Conservation (phyloP, 2,329 filamentous ascomycete species). For the Salinomyces thailandicus region DNA sequence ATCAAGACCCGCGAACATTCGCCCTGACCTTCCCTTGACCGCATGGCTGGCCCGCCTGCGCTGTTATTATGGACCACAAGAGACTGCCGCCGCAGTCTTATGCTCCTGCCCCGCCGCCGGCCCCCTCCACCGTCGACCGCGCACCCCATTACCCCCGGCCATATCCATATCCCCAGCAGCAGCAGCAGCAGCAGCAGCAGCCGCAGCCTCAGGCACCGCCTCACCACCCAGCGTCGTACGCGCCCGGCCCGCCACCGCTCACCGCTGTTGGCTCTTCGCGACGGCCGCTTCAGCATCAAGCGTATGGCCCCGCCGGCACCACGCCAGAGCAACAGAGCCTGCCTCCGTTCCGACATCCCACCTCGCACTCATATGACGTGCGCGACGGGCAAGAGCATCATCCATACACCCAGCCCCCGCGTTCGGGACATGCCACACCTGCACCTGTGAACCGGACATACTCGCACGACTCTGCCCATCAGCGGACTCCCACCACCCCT, state of each 20-base stretch:
- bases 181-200: conserved; percentile 9
- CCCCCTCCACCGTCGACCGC: conserved; percentile 2
- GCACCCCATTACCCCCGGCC: neutral
- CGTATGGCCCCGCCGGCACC: conserved; percentile 15
- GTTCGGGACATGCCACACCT: conserved; percentile 27
- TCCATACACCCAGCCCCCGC: conserved; percentile 21
- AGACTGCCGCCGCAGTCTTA: conserved; percentile 9
- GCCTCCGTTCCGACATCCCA: conserved; percentile 19
- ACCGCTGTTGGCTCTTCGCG: conserved; percentile 11
- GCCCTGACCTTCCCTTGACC: conserved; percentile 9
- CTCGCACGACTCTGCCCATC: conserved; percentile 24
- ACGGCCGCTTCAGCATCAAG: conserved; percentile 18
- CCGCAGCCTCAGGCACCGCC: conserved; percentile 9
- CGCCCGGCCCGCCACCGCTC: conserved; percentile 10
- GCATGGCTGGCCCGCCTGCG: conserved; percentile 13
- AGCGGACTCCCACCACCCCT: conserved; percentile 26
- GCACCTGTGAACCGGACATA: conserved; percentile 24
- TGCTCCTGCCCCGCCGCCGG: conserved; percentile 4
- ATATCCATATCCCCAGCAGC: conserved; percentile 5
- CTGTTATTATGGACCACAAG: conserved; percentile 18
- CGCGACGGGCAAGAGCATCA: conserved; percentile 19
- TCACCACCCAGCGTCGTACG: conserved; percentile 8
- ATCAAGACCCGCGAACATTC: neutral
- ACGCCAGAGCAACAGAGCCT: conserved; percentile 17
- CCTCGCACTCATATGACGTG: conserved; percentile 16